Base-by-base conservation (phyloP, 345 rosid species). In the Streptanthus diversifolius region DNA sequence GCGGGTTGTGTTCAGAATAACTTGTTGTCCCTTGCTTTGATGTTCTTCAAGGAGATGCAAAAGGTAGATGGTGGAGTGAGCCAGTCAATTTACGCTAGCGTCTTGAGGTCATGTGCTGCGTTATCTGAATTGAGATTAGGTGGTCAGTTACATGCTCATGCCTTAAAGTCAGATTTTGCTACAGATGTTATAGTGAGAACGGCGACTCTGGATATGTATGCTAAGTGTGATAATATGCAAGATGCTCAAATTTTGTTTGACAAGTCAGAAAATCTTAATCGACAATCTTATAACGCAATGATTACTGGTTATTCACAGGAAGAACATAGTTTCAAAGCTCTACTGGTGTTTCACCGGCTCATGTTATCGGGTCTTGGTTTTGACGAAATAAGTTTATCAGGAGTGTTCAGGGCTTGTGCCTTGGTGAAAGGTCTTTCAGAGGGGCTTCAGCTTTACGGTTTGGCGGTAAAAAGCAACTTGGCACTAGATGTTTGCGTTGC, bases 151-250 rank as follows among this genome's bases (percentile, higher is more conserved):
- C 99, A 95, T 77, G 87, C 85, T 30, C 99, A 89, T 85, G 85
- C 93, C 57, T 53, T 89, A 18, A 95, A 89, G 79, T 79, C 74
- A 35, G 67, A 78, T 77, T 88, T 89, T 73, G 89, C 82, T 51
- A 57, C 54, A 2, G 97, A 95, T 71, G 70, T 80, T 14, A 78
- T 90, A 13, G 97, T 89, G 75, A 95, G 91, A 35, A 95, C 97
- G 35, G 95, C 99, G 12, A 89, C 83, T 8, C 63, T 95, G 79
- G 97, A 95, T 79, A 91, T 95, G 99, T 95, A 95, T 54, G 87
- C 96, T 15, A 95, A 91, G 83, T 88, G 95, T 71, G 86, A 82
- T 30, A 75, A 82, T 45, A 79, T 89, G 79, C 54, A 15, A 48
- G 88, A 85, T 77, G 95, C 99, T 81, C 83, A 79, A 70, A 85